Evolutionary conservation across 75 land plant genomes (phyloP).

Genomic region (Isoetes taiwanensis): DNA sequence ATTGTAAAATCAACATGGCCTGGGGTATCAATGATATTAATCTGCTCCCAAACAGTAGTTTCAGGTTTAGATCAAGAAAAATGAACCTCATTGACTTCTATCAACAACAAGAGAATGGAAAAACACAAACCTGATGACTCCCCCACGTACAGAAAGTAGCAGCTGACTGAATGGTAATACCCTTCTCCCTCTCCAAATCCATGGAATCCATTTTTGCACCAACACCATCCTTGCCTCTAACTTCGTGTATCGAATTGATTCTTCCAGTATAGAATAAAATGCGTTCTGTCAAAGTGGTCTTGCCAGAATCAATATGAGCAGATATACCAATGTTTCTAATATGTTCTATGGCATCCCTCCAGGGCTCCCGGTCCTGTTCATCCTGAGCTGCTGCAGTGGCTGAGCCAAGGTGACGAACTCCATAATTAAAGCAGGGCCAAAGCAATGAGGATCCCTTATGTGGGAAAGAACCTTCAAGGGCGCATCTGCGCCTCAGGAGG

Average conservation of each 20-base stretch:
- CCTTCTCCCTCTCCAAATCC: constrained; percentile 97
- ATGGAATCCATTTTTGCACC: constrained; percentile 99
- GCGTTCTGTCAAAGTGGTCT: constrained; percentile 91
- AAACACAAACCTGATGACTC: constrained; percentile 50
- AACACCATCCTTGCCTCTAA: constrained; percentile 88
- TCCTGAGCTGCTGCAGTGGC: constrained; percentile 17
- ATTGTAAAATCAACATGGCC: constrained; percentile 99
- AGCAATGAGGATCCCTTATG: too few species aligned
- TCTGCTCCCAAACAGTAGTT: constrained; percentile 25
- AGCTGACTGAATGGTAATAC: constrained; percentile 96
- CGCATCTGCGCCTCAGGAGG: too few species aligned
- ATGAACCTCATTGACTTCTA: too few species aligned
- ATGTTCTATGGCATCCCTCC: constrained; percentile 66
- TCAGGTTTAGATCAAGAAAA: too few species aligned
- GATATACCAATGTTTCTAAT: constrained; percentile 95
- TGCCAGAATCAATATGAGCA: constrained; percentile 97
- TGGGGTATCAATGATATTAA: constrained; percentile 98
- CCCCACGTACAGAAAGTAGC: constrained; percentile 98
- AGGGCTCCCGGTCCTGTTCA: constrained; percentile 36
- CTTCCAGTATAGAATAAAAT: constrained; percentile 81
- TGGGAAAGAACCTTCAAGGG: too few species aligned
- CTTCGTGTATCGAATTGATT: constrained; percentile 96
- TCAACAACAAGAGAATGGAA: background rate
- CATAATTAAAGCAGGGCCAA: too few species aligned
- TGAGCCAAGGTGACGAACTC: constrained; percentile 2